These are phyloP conservation scores for Huiozyma sinensis DNA, from an alignment of 805 yeast genomes.

Conservation along the genomic window DNA sequence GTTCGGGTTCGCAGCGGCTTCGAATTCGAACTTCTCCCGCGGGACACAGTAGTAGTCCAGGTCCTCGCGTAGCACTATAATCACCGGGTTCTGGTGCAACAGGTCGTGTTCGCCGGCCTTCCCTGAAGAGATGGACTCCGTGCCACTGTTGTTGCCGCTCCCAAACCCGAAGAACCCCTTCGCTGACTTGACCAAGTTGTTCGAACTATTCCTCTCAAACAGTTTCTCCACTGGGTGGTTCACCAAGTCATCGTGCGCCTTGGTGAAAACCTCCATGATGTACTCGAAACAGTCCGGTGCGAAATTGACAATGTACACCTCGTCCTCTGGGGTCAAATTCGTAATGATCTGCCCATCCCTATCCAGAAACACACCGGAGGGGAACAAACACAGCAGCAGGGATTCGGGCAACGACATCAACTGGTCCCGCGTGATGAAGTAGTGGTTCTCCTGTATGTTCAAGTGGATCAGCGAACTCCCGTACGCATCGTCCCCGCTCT, in stretches of 20 bases:
- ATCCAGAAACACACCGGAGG: conserved; percentile 82
- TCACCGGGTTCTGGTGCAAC: conserved; percentile 71
- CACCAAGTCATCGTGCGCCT: conserved; percentile 53
- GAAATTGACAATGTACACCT: conserved; percentile 67
- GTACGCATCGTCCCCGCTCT: conserved; percentile 25
- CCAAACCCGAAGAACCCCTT: conserved; percentile 22
- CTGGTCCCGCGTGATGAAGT: conserved; percentile 77
- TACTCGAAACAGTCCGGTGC: conserved; percentile 81
- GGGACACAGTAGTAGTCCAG: conserved; percentile 89
- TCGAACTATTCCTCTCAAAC: conserved; percentile 21
- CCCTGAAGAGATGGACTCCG: conserved; percentile 2
- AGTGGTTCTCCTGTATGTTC: conserved; percentile 63
- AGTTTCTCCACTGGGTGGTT: conserved; percentile 31
- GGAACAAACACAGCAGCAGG: conserved; percentile 73
- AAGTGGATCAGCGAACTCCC: conserved; percentile 58
- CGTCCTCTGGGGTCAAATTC: conserved; percentile 67
- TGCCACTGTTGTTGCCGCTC: background rate
- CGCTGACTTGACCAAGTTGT: conserved; percentile 11
- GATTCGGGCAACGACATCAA: conserved; percentile 88
- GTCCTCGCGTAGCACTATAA: conserved; percentile 88
- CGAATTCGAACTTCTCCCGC: conserved; percentile 31
- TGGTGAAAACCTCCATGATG: conserved; percentile 59
- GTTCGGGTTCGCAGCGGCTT: conserved; percentile 5
- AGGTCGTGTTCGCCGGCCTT: conserved; percentile 48
- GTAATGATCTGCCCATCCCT: conserved; percentile 65